Evolutionary conservation across 2,329 filamentous ascomycete genomes (phyloP), one percentile per base, ranked within the genome.

Genomic region (Tolypocladium ovalisporum): DNA sequence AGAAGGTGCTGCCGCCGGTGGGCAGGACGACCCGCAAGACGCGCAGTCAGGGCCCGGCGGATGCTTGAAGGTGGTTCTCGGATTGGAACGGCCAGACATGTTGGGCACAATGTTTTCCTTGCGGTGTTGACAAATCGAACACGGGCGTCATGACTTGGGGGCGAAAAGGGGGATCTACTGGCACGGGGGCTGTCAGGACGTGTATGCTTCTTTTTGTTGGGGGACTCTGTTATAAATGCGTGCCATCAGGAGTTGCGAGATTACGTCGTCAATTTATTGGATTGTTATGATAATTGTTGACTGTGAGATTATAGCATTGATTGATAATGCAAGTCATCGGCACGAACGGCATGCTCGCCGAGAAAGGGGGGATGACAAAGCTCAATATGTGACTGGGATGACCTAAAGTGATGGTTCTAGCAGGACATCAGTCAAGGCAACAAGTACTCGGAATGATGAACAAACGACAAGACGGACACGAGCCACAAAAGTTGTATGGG

Each of bases 21-120:
- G 74, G 74, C 22, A 69, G 59, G 57, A 74, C 74, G 8, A 67
- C 68, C 52, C 69, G 74, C 49, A 75, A 75, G 70, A 76, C 74
- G 9, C 68, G 74, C 54, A 76, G 74, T 58, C 74, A 76, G 61
- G 74, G 74, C 0, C 70, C 71, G 2, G 70, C 66, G 8, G 70
- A 73, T 49, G 61, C 60, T 53, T 65, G 54, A 57, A 39, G 9
- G 29, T 1, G 4, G 9, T 10, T 34, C 29, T 15, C 10, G 29
- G n/a, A 47, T 1, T 10, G 13, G 22, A 17, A 39, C 3, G 24
- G 24, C 34, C 52, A n/a, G 52, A 17, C n/a, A 53, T 19, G 34
- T 17, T 15, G 35, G 35, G n/a, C 24, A 29, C 47, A 56, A n/a
- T 12, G 44, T 4, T 32, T 19, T 32, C 2, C 27, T 17, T 52